Percentiles rank a stretch among this genome's conserved stretches.
phyloP scores from a whole-genome alignment of 768 basidiomycete species.

The Lactarius tabidus region DNA sequence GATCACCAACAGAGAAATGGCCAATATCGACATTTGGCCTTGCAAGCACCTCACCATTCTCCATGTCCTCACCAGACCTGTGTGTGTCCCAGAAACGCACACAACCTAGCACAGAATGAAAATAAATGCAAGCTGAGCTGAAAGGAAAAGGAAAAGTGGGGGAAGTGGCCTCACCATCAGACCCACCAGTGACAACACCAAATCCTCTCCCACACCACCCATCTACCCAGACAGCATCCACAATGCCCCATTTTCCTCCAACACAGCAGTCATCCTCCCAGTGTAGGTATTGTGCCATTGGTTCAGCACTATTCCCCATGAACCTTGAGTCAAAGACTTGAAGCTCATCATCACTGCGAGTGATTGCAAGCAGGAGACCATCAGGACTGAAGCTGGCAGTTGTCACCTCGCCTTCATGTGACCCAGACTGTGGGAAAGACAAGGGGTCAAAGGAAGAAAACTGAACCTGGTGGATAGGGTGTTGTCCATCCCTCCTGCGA shows the following conservation, averaged over 20 bases:
- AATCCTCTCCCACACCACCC: constrained; percentile 21
- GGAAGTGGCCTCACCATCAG: constrained; percentile 19
- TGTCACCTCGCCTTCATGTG: constrained; percentile 21
- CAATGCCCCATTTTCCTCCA: constrained; percentile 18
- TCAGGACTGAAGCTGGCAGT: constrained; percentile 22
- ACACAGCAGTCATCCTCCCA: constrained; percentile 20
- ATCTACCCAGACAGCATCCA: constrained; percentile 22
- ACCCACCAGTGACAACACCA: constrained; percentile 23
- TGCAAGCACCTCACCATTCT: constrained; percentile 22
- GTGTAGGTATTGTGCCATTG: constrained; percentile 16
- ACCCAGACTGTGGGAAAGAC: no score
- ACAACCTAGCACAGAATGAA: constrained; percentile 15
- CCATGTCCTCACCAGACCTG: constrained; percentile 20
- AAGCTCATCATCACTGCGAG: constrained; percentile 24
- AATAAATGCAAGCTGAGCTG: background rate
- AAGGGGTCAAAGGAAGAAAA: constrained; percentile 3
- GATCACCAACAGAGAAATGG: constrained; percentile 26
- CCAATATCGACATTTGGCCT: constrained; percentile 22
- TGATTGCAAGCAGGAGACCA: constrained; percentile 19
- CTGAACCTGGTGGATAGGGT: background rate
- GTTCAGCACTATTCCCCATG: constrained; percentile 8
- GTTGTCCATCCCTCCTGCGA: constrained; percentile 9
- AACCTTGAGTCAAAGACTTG: constrained; percentile 25
- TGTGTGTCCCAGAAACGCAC: constrained; percentile 24
- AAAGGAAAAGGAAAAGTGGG: background rate